Conservation (phyloP, 148 eudicot species). For the Vaccinium macrocarpon region DNA sequence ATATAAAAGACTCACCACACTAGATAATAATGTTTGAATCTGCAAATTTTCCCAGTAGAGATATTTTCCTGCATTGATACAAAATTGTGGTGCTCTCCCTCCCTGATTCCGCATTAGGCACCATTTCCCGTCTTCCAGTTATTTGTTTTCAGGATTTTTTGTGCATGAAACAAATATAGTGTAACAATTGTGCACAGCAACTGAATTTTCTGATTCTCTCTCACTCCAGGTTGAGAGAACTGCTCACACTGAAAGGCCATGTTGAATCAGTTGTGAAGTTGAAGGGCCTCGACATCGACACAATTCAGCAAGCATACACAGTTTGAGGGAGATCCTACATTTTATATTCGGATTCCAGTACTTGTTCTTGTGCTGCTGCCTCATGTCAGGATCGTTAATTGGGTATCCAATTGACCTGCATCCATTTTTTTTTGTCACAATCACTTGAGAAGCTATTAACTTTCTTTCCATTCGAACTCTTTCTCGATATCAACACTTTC, state of each 20-base stretch:
- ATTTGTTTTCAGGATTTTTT: neutral
- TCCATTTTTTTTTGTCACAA: neutral
- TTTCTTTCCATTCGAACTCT: neutral
- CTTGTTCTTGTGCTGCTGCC: neutral
- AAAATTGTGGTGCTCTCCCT: neutral
- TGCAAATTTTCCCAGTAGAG: neutral
- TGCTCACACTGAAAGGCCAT: conserved; percentile 59
- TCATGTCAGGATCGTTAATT: neutral
- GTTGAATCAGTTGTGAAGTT: conserved; percentile 59
- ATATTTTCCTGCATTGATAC: neutral
- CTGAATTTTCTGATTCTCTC: neutral
- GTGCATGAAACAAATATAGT: neutral
- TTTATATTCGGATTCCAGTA: neutral
- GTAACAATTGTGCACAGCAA: neutral
- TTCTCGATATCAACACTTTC: neutral
- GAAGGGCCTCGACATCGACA: conserved; percentile 65
- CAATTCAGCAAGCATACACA: conserved; percentile 59
- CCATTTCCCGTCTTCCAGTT: neutral
- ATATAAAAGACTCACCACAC: neutral
- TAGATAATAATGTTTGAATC: neutral
- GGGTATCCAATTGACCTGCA: neutral
- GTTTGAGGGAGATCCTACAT: conserved; percentile 32
- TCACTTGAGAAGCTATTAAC: neutral
- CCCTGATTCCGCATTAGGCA: neutral
- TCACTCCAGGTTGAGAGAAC: conserved; percentile 49